phyloP scores from a whole-genome alignment of 208 protist species.

The Acanthamoeba rhysodes region DNA sequence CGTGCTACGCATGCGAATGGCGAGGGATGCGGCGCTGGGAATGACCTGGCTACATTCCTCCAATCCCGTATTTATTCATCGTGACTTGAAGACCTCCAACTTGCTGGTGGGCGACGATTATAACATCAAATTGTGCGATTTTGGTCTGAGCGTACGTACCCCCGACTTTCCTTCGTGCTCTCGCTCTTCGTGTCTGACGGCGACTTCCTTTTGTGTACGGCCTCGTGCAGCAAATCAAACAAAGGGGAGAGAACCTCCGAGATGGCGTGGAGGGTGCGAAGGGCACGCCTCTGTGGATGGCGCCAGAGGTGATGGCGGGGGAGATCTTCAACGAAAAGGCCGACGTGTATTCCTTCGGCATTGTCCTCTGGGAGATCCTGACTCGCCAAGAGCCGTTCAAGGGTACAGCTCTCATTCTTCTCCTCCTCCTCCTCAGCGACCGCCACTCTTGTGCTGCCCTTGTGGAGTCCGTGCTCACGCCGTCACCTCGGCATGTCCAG shows the following conservation, averaged over 20 bases:
- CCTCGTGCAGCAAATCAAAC: slow-evolving; percentile 83
- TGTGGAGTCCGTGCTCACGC: neutral
- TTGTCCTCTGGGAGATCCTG: slow-evolving; percentile 87
- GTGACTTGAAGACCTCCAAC: slow-evolving; percentile 84
- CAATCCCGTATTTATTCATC: slow-evolving; percentile 87
- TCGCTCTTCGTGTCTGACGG: neutral
- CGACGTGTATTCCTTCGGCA: slow-evolving; percentile 90
- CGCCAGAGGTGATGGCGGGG: slow-evolving; percentile 87
- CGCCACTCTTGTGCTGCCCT: neutral
- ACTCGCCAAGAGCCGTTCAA: slow-evolving; percentile 86
- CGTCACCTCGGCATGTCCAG: neutral
- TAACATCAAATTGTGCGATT: slow-evolving; percentile 73
- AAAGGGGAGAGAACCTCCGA: slow-evolving; percentile 83
- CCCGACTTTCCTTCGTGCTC: neutral
- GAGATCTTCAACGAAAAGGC: slow-evolving; percentile 84
- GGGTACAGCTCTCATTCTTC: slow-evolving; percentile 76
- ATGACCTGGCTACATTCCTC: slow-evolving; percentile 85
- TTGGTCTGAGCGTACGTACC: slow-evolving; percentile 21
- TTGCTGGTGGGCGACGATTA: slow-evolving; percentile 74
- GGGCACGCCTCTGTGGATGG: slow-evolving; percentile 88
- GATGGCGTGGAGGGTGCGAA: slow-evolving; percentile 86
- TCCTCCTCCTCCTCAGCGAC: neutral
- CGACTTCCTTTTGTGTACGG: neutral
- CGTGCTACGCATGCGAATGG: slow-evolving; percentile 76
- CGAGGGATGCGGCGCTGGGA: slow-evolving; percentile 84